Conservation (phyloP, 2,329 filamentous ascomycete genomes). For the Trichophyton simii region DNA sequence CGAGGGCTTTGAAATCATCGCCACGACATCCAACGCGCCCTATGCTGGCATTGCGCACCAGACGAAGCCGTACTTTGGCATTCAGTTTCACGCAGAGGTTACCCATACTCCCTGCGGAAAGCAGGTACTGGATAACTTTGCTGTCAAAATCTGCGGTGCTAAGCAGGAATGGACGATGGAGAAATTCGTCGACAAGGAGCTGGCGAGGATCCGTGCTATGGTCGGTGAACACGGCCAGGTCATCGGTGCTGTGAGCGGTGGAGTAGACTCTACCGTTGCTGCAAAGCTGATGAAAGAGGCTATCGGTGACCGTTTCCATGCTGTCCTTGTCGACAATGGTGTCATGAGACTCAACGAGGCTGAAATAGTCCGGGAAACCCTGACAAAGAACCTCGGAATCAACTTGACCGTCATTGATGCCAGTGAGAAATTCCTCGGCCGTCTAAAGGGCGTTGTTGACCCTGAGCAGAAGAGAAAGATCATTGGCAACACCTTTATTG, state of each 20-base stretch:
- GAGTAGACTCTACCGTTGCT: constrained; percentile 81
- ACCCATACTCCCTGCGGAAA: constrained; percentile 55
- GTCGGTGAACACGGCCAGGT: constrained; percentile 77
- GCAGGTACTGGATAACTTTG: constrained; percentile 69
- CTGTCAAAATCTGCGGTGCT: constrained; percentile 67
- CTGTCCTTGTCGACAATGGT: constrained; percentile 75
- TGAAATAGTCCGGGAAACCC: constrained; percentile 63
- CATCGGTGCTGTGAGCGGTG: constrained; percentile 65
- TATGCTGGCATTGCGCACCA: constrained; percentile 60
- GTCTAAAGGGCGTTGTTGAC: constrained; percentile 61
- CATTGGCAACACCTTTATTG: constrained; percentile 64
- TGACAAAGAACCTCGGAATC: constrained; percentile 69
- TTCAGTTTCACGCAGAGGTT: constrained; percentile 87
- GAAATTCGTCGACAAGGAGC: constrained; percentile 70
- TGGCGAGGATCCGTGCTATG: constrained; percentile 63
- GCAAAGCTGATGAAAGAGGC: constrained; percentile 76
- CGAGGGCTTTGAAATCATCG: constrained; percentile 58
- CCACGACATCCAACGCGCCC: constrained; percentile 60
- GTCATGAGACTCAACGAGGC: constrained; percentile 79
- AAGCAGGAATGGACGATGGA: constrained; percentile 72
- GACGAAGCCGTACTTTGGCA: constrained; percentile 54
- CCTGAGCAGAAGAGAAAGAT: constrained; percentile 87
- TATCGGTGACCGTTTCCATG: constrained; percentile 74
- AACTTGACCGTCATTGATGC: constrained; percentile 82
- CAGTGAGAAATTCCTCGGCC: constrained; percentile 60